Conservation (phyloP, 306 rosid genomes). For the Acacia acuminata region DNA sequence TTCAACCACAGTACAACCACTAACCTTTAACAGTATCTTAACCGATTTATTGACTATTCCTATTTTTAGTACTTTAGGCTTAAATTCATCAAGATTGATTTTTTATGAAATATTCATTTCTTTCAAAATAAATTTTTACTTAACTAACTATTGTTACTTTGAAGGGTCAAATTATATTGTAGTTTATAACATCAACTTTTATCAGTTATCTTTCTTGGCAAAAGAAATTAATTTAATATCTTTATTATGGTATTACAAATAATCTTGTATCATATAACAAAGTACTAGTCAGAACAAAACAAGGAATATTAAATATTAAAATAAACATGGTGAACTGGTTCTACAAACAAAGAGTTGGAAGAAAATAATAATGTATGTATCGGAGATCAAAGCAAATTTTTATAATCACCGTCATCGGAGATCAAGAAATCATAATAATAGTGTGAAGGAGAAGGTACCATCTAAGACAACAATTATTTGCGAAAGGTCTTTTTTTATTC, state of each 20-base stretch:
- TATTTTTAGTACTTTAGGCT: too few relatives aligned
- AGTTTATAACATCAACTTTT: not conserved
- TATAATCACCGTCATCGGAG: constrained; percentile 34
- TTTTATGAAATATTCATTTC: not conserved
- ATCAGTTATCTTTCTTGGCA: too few relatives aligned
- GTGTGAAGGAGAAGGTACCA: constrained; percentile 10
- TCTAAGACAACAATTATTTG: constrained; percentile 12
- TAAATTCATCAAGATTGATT: not conserved
- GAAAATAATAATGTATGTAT: not conserved
- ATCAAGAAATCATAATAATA: not conserved
- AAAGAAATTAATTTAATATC: too few relatives aligned
- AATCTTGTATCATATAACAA: not conserved
- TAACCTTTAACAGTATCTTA: too few relatives aligned
- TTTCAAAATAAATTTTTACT: too few relatives aligned
- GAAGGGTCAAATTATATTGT: not conserved
- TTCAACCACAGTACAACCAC: too few relatives aligned
- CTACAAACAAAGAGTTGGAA: not conserved
- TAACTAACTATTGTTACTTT: not conserved
- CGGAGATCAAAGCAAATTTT: not conserved
- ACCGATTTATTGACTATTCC: too few relatives aligned
- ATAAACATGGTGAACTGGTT: not conserved
- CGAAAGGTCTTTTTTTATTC: not conserved
- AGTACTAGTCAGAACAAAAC: not conserved
- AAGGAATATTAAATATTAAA: not conserved
- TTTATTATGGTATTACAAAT: too few relatives aligned